phyloP scores from a whole-genome alignment of 2,329 filamentous ascomycete genomes.

The Paradendryphiella salina region DNA sequence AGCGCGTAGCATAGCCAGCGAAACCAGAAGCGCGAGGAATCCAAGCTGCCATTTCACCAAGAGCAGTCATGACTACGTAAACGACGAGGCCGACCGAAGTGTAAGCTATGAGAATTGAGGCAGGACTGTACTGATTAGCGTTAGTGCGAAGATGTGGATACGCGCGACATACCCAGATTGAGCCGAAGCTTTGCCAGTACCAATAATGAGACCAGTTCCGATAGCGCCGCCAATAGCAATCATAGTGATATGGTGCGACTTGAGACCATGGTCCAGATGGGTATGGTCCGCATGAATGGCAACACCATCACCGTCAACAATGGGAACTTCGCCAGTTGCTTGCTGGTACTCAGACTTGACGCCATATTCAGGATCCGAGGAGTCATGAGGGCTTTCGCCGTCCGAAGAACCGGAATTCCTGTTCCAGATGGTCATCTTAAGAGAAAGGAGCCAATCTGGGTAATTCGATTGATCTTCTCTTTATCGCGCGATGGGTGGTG shows the following conservation, averaged over 20 bases:
- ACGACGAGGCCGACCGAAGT: conserved; percentile 70
- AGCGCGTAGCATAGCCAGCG: conserved; percentile 77
- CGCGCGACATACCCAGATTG: conserved; percentile 48
- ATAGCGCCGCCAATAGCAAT: conserved; percentile 76
- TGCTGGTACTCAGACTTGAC: conserved; percentile 16
- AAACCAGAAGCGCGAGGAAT: conserved; percentile 77
- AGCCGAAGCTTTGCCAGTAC: conserved; percentile 57
- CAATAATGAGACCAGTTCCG: conserved; percentile 73
- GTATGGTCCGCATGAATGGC: conserved; percentile 32
- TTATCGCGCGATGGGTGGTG: conserved; percentile 7
- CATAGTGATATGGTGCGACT: conserved; percentile 62
- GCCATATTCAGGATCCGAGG: conserved; percentile 29
- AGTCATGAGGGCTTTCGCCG: conserved; percentile 28
- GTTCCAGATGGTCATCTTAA: conserved; percentile 36
- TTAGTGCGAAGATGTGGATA: background rate
- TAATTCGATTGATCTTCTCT: background rate
- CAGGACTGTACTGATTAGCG: conserved; percentile 54
- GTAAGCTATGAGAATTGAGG: conserved; percentile 72
- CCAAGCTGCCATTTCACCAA: conserved; percentile 86
- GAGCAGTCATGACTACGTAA: conserved; percentile 77
- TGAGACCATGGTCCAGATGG: conserved; percentile 57
- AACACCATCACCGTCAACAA: conserved; percentile 30
- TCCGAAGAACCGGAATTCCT: conserved; percentile 36
- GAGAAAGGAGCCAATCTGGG: background rate
- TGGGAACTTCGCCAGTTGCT: conserved; percentile 20